phyloP scores from a whole-genome alignment of 257 asterid species.

The Solanum arcanum region DNA sequence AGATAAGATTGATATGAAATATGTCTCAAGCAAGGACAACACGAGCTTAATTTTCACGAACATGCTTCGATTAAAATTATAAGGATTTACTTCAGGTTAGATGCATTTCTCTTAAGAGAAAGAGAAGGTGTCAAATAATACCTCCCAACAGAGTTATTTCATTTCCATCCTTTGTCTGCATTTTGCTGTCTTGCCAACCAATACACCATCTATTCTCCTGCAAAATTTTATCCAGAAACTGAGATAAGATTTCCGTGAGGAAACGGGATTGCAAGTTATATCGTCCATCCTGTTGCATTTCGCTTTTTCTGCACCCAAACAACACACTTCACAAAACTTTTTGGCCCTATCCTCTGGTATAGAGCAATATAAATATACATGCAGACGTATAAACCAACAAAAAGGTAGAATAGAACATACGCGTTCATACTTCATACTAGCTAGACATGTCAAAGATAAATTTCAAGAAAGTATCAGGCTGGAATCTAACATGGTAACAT shows the following conservation, averaged over 20 bases:
- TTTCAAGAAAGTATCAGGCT: not conserved
- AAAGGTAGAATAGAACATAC: not conserved
- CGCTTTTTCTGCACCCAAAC: not conserved
- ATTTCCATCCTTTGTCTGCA: conserved; percentile 34
- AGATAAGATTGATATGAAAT: not conserved
- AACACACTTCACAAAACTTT: not conserved
- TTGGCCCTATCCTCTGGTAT: not conserved
- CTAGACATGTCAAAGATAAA: not conserved
- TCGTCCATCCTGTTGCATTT: not conserved
- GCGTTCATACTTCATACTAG: not conserved
- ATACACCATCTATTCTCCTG: conserved; percentile 68
- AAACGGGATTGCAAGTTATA: not conserved
- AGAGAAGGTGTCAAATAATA: conserved; percentile 3
- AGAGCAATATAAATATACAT: not conserved
- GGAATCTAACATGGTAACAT: not conserved
- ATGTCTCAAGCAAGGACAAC: not conserved
- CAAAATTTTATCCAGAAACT: not conserved
- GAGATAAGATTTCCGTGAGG: not conserved
- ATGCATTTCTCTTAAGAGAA: not conserved
- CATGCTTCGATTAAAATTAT: not conserved
- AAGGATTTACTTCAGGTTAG: not conserved
- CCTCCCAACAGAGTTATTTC: conserved; percentile 68
- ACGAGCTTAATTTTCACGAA: not conserved
- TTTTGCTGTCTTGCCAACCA: conserved; percentile 60
- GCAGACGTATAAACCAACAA: not conserved